A percentile compares a stretch with the other conserved stretches of the same genome.
Conservation (phyloP, 2,329 filamentous ascomycete species). For the Polytolypa hystricis region DNA sequence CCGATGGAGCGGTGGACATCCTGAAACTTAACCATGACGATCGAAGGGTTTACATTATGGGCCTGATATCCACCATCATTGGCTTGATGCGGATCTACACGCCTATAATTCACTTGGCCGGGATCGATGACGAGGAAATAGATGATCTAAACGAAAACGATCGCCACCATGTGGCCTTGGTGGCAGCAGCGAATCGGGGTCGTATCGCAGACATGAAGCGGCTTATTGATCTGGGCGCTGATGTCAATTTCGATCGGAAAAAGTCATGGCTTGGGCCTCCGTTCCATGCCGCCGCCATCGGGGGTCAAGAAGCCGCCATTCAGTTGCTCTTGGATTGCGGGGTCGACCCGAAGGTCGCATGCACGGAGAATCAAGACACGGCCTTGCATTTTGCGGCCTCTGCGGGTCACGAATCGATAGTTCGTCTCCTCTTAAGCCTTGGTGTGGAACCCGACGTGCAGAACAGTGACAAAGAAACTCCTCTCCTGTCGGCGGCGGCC, state of each 20-base stretch:
- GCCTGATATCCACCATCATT: no score
- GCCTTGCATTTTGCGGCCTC: not conserved
- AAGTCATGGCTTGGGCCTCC: not conserved
- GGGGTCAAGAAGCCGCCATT: not conserved
- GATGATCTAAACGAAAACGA: no score
- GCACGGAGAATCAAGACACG: not conserved
- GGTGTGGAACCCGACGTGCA: constrained; percentile 11
- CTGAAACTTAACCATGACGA: no score
- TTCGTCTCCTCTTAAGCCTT: constrained; percentile 9
- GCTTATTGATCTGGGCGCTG: not conserved
- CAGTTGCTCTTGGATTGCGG: not conserved
- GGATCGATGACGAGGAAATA: no score
- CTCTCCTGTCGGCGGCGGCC: constrained; percentile 15
- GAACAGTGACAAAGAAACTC: constrained; percentile 10
- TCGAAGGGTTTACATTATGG: no score
- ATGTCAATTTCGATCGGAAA: not conserved
- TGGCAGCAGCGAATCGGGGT: not conserved
- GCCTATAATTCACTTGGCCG: no score
- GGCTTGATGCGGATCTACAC: no score
- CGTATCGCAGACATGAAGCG: not conserved
- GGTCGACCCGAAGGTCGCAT: not conserved
- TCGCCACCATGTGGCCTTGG: not conserved
- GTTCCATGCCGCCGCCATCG: not conserved
- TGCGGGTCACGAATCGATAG: constrained; percentile 2
- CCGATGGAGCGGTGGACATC: no score